Evolutionary conservation across 2,329 filamentous ascomycete genomes (phyloP).

Genomic region (Arachnomyces sp.): DNA sequence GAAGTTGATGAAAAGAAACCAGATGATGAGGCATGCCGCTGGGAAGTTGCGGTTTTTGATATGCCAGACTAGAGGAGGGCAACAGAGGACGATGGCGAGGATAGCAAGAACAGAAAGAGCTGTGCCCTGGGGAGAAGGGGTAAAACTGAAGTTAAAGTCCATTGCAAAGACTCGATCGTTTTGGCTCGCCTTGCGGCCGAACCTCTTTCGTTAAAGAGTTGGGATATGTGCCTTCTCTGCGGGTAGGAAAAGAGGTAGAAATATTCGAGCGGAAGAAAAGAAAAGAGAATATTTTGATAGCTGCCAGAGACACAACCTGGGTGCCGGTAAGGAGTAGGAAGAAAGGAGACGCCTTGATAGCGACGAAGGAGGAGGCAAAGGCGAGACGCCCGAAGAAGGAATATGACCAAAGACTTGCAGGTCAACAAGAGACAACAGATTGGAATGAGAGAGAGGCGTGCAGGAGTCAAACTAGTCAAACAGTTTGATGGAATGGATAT

Average conservation of each 20-base stretch:
- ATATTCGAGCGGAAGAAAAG: too few relatives aligned
- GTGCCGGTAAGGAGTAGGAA: too few relatives aligned
- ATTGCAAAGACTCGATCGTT: slow-evolving; percentile 2
- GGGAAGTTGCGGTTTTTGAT: slow-evolving; percentile 54
- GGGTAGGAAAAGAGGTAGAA: too few relatives aligned
- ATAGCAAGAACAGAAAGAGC: slow-evolving; percentile 43
- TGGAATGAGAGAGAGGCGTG: neutral
- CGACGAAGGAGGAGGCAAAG: too few relatives aligned
- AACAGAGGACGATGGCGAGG: slow-evolving; percentile 45
- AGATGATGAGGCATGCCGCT: slow-evolving; percentile 49
- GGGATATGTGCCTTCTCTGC: too few relatives aligned
- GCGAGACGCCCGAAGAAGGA: too few relatives aligned
- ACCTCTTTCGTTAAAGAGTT: too few relatives aligned
- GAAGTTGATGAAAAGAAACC: slow-evolving; percentile 50
- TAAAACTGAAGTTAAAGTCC: slow-evolving; percentile 4
- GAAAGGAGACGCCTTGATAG: too few relatives aligned
- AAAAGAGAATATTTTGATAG: too few relatives aligned
- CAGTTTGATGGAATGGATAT: neutral
- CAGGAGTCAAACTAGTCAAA: neutral
- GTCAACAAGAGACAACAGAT: neutral
- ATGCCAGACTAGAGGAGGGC: slow-evolving; percentile 55
- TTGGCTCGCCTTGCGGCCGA: too few relatives aligned
- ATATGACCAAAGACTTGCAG: neutral
- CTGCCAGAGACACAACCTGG: too few relatives aligned
- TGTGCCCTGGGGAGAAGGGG: slow-evolving; percentile 26